These are phyloP conservation scores for Botrytis elliptica DNA, from an alignment of 2,329 filamentous ascomycete genomes.

Conservation along the genomic window DNA sequence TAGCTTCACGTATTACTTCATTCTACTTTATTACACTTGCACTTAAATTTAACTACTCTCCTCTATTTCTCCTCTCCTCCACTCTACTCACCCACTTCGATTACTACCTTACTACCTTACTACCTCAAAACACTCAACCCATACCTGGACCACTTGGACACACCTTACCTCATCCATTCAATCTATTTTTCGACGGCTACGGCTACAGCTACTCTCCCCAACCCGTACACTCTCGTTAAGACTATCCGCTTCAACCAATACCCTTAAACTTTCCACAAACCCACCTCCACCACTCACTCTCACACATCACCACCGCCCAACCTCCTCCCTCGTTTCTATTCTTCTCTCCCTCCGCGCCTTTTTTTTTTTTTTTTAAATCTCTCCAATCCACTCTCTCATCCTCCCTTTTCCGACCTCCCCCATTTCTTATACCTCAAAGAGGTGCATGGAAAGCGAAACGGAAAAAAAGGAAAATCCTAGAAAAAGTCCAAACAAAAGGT, in stretches of 20 bases:
- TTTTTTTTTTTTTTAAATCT: constrained; percentile 24
- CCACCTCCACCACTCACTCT: constrained; percentile 32
- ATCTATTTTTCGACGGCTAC: constrained; percentile 12
- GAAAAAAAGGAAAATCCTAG: not conserved
- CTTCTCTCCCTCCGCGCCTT: constrained; percentile 26
- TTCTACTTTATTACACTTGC: not conserved
- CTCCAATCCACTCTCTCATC: constrained; percentile 37
- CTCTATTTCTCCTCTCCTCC: not conserved
- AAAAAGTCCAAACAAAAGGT: constrained; percentile 27
- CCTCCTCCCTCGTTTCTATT: constrained; percentile 28
- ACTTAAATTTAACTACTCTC: constrained; percentile 5
- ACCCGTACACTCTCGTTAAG: constrained; percentile 17
- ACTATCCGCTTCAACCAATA: constrained; percentile 18
- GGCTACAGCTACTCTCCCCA: constrained; percentile 20
- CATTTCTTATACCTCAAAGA: constrained; percentile 31
- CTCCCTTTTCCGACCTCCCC: constrained; percentile 31
- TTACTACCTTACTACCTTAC: constrained; percentile 13
- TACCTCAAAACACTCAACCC: constrained; percentile 1
- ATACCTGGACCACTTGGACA: constrained; percentile 15
- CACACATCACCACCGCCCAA: constrained; percentile 33
- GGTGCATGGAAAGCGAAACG: constrained; percentile 24
- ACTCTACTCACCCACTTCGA: constrained; percentile 19
- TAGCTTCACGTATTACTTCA: not conserved
- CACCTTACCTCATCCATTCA: constrained; percentile 23
- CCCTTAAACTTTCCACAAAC: constrained; percentile 21